A percentile compares a stretch with the other conserved stretches of the same genome.
Evolutionary conservation across 2,329 filamentous ascomycete genomes (phyloP).

Genomic region (Lomentospora prolificans): DNA sequence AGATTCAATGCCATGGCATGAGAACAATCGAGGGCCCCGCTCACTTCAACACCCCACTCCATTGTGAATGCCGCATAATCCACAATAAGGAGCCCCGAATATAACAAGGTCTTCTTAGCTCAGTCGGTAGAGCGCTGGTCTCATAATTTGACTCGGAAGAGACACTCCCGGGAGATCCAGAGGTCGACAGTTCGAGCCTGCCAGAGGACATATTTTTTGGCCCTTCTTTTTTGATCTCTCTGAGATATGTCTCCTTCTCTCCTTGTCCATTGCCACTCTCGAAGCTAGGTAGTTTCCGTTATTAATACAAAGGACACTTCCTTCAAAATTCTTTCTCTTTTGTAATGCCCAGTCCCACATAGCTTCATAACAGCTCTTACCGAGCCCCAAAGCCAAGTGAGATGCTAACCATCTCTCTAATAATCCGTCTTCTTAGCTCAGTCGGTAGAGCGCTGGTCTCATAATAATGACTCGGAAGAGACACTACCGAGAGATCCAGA

Average conservation of each 20-base stretch:
- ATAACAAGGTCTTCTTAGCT: background rate
- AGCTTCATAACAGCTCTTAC: background rate
- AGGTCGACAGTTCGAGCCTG: background rate
- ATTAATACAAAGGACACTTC: too few relatives aligned
- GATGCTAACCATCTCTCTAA: background rate
- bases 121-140: background rate
- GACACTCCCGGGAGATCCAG: background rate
- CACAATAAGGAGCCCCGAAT: background rate
- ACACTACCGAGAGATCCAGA: constrained; percentile 1
- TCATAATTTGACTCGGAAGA: background rate
- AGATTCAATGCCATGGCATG: too few relatives aligned
- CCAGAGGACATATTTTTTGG: background rate
- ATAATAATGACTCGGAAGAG: constrained; percentile 1
- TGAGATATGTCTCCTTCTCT: background rate
- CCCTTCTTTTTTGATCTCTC: background rate
- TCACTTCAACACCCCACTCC: too few relatives aligned
- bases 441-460: background rate
- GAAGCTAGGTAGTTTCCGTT: too few relatives aligned
- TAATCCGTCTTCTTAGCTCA: background rate
- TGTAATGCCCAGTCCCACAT: background rate
- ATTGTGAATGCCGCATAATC: background rate
- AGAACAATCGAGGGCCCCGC: too few relatives aligned
- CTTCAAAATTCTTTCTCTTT: background rate
- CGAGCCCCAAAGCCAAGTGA: too few relatives aligned
- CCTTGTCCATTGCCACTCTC: background rate